Conservation (phyloP, 305 asterid genomes). For the Ajuga reptans region DNA sequence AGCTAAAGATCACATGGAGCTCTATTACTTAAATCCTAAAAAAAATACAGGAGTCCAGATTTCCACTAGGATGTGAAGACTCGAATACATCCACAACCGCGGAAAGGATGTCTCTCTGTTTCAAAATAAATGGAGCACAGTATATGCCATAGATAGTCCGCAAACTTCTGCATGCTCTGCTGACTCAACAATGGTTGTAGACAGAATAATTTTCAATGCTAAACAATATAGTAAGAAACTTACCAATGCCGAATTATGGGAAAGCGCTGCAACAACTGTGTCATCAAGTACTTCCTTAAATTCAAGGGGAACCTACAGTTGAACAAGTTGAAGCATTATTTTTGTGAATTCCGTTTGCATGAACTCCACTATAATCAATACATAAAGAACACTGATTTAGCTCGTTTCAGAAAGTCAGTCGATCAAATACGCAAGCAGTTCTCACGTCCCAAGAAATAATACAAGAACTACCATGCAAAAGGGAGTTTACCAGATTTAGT, state of each 20-base stretch:
- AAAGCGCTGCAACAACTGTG: conserved; percentile 77
- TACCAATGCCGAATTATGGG: conserved; percentile 75
- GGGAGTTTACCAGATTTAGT: not conserved
- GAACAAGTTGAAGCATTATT: conserved; percentile 23
- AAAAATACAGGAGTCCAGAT: conserved; percentile 3
- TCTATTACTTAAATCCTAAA: conserved; percentile 9
- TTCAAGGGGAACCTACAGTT: conserved; percentile 81
- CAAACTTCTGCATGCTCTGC: conserved; percentile 6
- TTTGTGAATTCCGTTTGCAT: conserved; percentile 4
- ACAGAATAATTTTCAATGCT: conserved; percentile 4
- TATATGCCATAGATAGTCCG: not conserved
- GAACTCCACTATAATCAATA: conserved; percentile 10
- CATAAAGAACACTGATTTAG: not conserved
- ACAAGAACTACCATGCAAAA: conserved; percentile 10
- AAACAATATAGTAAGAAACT: conserved; percentile 25
- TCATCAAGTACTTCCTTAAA: conserved; percentile 88
- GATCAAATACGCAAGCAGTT: conserved; percentile 16
- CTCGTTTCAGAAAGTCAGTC: conserved; percentile 15
- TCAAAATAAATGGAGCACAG: conserved; percentile 18
- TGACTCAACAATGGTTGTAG: not conserved
- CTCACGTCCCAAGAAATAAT: conserved; percentile 10
- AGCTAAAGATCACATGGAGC: not conserved
- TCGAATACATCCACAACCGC: not conserved
- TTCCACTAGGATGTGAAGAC: conserved; percentile 10
- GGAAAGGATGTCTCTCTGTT: not conserved